Evolutionary conservation across 2,329 filamentous ascomycete species (phyloP), one percentile per base, ranked within the genome.

Genomic region (Claviceps maximensis): DNA sequence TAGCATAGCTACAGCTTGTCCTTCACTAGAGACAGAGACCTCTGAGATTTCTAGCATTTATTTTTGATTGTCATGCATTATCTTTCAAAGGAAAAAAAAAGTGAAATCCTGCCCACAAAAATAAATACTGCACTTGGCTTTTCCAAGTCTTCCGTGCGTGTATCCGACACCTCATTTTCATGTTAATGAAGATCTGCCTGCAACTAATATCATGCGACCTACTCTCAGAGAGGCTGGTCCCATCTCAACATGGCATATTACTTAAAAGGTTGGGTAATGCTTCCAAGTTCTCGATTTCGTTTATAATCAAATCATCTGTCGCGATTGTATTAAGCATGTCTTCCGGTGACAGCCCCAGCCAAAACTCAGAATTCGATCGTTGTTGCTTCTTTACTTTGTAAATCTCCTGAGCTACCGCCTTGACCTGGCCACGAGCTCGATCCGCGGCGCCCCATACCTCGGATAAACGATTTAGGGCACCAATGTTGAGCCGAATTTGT

Each of bases 331-430:
- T 73, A 53, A 79, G 73, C 60, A 79, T 75, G 59, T 79, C 73
- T 61, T 77, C 74, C 58, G 76, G 74, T 1, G 73, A 76, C 52
- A 75, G 74, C 8, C 73, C 76, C 17, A 75, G 68, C 78, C 76
- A 80, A 67, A 76, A 77, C 41, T 73, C 68, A 10, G 76, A 74
- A 56, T 72, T 73, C 59, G 68, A 68, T 64, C 78, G 74, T 60
- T 74, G 74, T 47, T 73, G 73, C 70, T 78, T 81, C 71, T 79
- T 80, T 46, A 71, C 69, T 17, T 71, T 73, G 64, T 79, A 84
- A 49, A 91, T 83, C 59, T 89, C 85, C 61, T 86, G 80, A n/a
- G 88, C 87, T 19, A 93, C 86, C 9, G 80, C 80, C 59, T 83
- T 83, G 17, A 95, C 84, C 66, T 93, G 87, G 4, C 76, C 77